Evolutionary conservation across 371 early-diverging fungal genomes (phyloP).

Genomic region (Mycotypha africana): DNA sequence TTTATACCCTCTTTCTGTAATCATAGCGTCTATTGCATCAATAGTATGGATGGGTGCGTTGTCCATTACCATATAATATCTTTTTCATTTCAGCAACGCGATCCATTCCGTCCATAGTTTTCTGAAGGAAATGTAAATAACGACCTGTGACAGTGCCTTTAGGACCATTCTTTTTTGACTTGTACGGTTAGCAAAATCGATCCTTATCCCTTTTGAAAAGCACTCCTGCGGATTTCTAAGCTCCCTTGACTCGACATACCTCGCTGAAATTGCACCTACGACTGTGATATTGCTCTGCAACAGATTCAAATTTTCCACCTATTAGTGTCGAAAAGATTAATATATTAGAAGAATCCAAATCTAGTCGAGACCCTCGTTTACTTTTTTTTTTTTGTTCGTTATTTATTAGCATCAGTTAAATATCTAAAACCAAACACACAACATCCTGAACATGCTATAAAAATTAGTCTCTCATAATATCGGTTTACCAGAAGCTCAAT

Average conservation of each 20-base stretch:
- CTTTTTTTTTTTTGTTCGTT: too few species aligned
- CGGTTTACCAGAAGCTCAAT: too few species aligned
- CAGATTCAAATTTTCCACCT: too few species aligned
- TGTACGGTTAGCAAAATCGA: constrained; percentile 6
- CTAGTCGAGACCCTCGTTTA: too few species aligned
- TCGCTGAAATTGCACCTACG: constrained; percentile 5
- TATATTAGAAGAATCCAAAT: too few species aligned
- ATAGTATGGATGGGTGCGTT: constrained; percentile 12
- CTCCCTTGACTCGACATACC: constrained; percentile 9
- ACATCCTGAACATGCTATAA: too few species aligned
- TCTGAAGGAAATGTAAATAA: constrained; percentile 9
- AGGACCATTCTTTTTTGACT: constrained; percentile 8
- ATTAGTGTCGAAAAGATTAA: too few species aligned
- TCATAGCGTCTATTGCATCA: constrained; percentile 4
- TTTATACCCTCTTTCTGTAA: constrained; percentile 3
- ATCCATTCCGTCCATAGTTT: constrained; percentile 18
- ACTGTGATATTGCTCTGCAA: too few species aligned
- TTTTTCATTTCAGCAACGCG: constrained; percentile 11
- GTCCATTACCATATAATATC: constrained; percentile 16
- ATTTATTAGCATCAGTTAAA: too few species aligned
- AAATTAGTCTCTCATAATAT: too few species aligned
- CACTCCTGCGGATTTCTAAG: constrained; percentile 11
- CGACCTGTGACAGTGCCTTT: constrained; percentile 10
- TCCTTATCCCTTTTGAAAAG: constrained; percentile 8
- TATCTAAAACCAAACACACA: too few species aligned